Conservation (phyloP, 352 stramenopile species). For the Globisporangium abappressorium region DNA sequence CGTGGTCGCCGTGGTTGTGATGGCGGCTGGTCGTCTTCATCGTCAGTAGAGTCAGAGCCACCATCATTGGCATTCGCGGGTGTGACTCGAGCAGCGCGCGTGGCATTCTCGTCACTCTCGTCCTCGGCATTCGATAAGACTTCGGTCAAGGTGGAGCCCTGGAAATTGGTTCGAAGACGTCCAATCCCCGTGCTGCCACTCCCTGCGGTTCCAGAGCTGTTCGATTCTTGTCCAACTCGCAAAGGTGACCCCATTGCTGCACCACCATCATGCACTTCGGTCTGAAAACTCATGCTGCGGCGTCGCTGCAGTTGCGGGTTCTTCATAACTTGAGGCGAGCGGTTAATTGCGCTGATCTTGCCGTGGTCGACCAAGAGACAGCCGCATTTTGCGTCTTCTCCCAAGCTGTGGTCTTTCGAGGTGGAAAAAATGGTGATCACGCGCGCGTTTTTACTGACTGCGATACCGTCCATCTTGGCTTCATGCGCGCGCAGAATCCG, state of each 20-base stretch:
- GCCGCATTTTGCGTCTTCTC: constrained; percentile 53
- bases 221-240: not conserved
- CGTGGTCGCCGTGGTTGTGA: not conserved
- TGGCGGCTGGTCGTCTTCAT: constrained; percentile 1
- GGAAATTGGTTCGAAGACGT: constrained; percentile 4
- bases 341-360: constrained; percentile 55
- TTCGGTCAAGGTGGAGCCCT: not conserved
- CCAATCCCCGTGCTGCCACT: too few species aligned
- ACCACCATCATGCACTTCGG: not conserved
- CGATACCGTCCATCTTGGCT: constrained; percentile 81
- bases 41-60: constrained; percentile 14
- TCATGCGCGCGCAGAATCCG: constrained; percentile 78
- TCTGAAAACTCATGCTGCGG: constrained; percentile 24
- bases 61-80: not conserved
- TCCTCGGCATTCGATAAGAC: not conserved
- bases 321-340: constrained; percentile 20
- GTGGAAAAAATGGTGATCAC: constrained; percentile 75
- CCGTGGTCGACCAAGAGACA: constrained; percentile 71
- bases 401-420: constrained; percentile 67
- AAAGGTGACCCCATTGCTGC: not conserved
- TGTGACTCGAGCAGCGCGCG: not conserved
- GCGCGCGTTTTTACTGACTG: constrained; percentile 45
- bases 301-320: constrained; percentile 26
- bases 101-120: not conserved
- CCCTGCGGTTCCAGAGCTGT: not conserved